These are phyloP conservation scores for Pisolithus albus DNA, from an alignment of 768 basidiomycete species.

Conservation along the genomic window DNA sequence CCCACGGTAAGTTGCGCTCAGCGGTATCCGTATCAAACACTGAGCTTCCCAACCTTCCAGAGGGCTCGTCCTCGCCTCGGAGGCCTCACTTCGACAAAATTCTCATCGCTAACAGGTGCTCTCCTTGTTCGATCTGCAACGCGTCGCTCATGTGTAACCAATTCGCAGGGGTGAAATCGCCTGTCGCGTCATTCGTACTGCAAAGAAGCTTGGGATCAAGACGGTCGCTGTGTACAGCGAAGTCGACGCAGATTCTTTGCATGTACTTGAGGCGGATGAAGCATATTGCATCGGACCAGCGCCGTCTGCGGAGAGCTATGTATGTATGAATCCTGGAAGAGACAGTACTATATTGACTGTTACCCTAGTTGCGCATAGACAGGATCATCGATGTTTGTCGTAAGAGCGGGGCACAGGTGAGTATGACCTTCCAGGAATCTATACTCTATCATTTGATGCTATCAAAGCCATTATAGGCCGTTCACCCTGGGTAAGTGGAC, in stretches of 20 bases:
- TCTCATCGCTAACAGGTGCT: constrained; percentile 80
- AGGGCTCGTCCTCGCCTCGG: constrained; percentile 6
- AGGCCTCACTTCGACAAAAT: constrained; percentile 82
- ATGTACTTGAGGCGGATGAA: constrained; percentile 83
- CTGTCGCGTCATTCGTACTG: constrained; percentile 89
- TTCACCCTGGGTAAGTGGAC: constrained; percentile 74
- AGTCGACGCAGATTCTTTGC: constrained; percentile 72
- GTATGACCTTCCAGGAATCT: constrained; percentile 10
- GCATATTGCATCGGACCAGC: constrained; percentile 94
- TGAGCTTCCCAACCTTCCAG: not conserved
- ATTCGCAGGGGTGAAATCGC: constrained; percentile 82
- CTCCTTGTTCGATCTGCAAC: not conserved
- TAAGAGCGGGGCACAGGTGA: constrained; percentile 77
- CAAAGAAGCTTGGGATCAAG: constrained; percentile 79
- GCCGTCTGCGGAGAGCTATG: constrained; percentile 83
- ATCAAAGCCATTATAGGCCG: constrained; percentile 45
- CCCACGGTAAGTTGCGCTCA: constrained; percentile 10
- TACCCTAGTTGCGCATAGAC: constrained; percentile 67
- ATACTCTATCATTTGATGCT: not conserved
- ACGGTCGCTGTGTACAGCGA: constrained; percentile 92
- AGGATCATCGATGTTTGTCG: constrained; percentile 82
- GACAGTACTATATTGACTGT: not conserved
- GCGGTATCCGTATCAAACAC: not conserved
- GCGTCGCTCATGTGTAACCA: not conserved
- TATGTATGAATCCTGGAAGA: constrained; percentile 33